Base-by-base conservation (phyloP, 2,329 filamentous ascomycete species). In the Aspergillus sp. region DNA sequence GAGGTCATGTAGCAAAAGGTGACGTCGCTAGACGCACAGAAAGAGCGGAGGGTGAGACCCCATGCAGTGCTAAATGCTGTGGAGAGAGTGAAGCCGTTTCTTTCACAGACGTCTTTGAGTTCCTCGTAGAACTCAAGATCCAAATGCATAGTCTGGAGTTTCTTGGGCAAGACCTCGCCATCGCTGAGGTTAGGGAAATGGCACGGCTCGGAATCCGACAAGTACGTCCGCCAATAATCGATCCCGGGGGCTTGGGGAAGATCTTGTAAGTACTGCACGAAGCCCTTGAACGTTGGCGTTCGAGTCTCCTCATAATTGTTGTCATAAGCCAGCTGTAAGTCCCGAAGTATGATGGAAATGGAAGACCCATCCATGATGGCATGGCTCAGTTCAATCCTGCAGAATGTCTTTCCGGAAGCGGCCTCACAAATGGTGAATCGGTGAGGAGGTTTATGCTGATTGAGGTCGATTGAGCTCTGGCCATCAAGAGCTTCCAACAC, bases 1-100 rank as follows among this genome's bases (percentile, higher is more conserved):
- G 70, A 72, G 5, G 69, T 58, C 45, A 77, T 70, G 55, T 78
- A 79, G 10, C 74, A 75, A 56, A 81, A 80, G 16, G 70, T 76
- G 0, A 91, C 80, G 13, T 97, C 81, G 16, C 94, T 74, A 0
- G 91, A 91, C 6, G 90, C 78, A 0, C 83, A 83, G 58, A 81
- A 71, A 29, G 76, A 76, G 16, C 81, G 78, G 1, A 96, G 72
- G 0, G 85, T 83, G 1, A 82, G 77, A 0, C 85, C 73, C 88
- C 92, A 96, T 2, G 86, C 77, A 3, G 88, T 86, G 68, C 96
- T 88, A 2, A 92, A 76, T 0, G 74, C 71, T 52, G 79, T 81
- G 2, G 79, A 74, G 2, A 81, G 50, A 0, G 79, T 82, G 16
- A 81, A 66, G 3, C 74, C 74, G 45, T 72, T 64, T 5, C 64